Base-by-base conservation (phyloP, 140 eudicot species). In the Senecio squalidus region DNA sequence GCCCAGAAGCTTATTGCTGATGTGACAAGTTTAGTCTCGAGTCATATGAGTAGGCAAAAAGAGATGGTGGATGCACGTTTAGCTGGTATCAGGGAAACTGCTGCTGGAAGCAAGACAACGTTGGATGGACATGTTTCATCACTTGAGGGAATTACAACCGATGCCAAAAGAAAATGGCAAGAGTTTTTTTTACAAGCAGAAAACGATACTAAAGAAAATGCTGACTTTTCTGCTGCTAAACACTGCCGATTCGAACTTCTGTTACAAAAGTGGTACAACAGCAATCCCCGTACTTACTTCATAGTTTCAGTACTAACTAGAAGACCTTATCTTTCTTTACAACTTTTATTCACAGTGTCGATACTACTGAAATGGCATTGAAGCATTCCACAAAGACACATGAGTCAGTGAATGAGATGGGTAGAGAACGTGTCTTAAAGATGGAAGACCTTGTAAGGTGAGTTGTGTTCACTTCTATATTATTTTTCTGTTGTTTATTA, bases 111-210 rank as follows among this genome's bases (percentile, higher is more conserved):
- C 13, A 87, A 84, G 76, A 65, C 55, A 43, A 62, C 77, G 60
- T 56, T 92, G 73, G 93, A 87, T 58, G 93, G 81, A 18, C 96
- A 84, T 63, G 78, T 82, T 73, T 79, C 90, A 14, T 72, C 93
- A 7, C 67, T 92, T 23, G 94, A 78, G 23, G 82, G 88, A 16
- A 80, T 92, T 14, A 84, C 99, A 61, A 73, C 83, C 5, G 95
- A 92, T 71, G 83, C 95, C 46, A 92, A 92, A 78, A 69, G 99
- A 64, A 92, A 92, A 73, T 92, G 99, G 99, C 84, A 92, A 55
- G 93, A 89, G 54, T 87, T 71, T 57, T 82, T 84, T 38, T 7
- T 70, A 67, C 95, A 79, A 41, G 93, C 99, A 43, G 93, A 80
- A 45, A 73, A 59, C 59, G 78, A 74, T 50, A 71, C 79, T 15